Evolutionary conservation across 1,284 basidiomycete species (phyloP).

Genomic region (Marasmius fiardii): DNA sequence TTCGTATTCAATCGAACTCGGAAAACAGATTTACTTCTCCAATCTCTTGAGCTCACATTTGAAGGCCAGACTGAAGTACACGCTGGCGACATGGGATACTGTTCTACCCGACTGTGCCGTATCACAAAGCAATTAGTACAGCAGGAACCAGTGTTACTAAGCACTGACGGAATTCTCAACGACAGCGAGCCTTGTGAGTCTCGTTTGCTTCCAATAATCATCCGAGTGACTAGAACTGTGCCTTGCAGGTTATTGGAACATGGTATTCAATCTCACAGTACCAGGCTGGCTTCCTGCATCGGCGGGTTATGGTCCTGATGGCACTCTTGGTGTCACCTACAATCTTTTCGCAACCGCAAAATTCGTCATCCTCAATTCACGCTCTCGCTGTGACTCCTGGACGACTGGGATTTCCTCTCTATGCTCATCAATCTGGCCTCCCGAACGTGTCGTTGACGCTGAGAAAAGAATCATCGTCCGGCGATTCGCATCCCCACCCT

Average conservation of each 20-base stretch:
- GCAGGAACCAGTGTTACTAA: slow-evolving; percentile 51
- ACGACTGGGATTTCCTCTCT: slow-evolving; percentile 37
- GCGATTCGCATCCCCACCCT: slow-evolving; percentile 41
- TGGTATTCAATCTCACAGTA: slow-evolving; percentile 67
- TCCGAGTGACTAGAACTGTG: slow-evolving; percentile 7
- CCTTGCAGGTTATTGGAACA: slow-evolving; percentile 52
- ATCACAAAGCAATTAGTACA: slow-evolving; percentile 58
- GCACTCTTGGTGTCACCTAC: slow-evolving; percentile 54
- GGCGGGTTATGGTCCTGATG: slow-evolving; percentile 44
- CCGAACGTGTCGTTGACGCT: slow-evolving; percentile 32
- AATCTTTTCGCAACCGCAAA: slow-evolving; percentile 64
- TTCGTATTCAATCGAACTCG: slow-evolving; percentile 49
- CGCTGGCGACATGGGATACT: slow-evolving; percentile 56
- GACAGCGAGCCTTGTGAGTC: slow-evolving; percentile 43
- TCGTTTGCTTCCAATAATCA: neutral
- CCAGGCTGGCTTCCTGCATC: slow-evolving; percentile 77
- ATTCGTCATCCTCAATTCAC: slow-evolving; percentile 44
- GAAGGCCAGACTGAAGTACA: slow-evolving; percentile 74
- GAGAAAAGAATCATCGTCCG: slow-evolving; percentile 36
- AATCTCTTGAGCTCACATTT: slow-evolving; percentile 67
- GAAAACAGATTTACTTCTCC: slow-evolving; percentile 49
- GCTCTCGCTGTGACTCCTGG: slow-evolving; percentile 22
- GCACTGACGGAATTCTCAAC: slow-evolving; percentile 58
- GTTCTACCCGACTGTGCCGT: slow-evolving; percentile 60
- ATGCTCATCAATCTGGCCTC: slow-evolving; percentile 45